Conservation (phyloP, 805 yeast genomes). For the Kuraishia floccosa region DNA sequence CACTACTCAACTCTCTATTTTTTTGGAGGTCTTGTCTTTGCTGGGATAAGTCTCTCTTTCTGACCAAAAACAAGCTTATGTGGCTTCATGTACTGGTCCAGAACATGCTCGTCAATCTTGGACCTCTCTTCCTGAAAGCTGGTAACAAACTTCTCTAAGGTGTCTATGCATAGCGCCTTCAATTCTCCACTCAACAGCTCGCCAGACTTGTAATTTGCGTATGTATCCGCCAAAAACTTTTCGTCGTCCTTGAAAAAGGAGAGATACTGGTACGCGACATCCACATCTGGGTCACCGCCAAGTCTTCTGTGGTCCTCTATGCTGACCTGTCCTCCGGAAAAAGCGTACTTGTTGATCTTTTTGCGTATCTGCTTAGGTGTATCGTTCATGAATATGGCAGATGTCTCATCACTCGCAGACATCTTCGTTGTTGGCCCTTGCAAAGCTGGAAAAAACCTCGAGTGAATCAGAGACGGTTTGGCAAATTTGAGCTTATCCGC, state of each 20-base stretch:
- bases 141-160: conserved; percentile 67
- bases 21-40: conserved; percentile 46
- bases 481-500: conserved; percentile 85
- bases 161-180: conserved; percentile 77
- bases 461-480: conserved; percentile 87
- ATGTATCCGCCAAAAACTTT: conserved; percentile 51
- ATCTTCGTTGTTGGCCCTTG: conserved; percentile 95
- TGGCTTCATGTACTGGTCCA: conserved; percentile 71
- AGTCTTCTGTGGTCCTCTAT: conserved; percentile 81
- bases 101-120: conserved; percentile 45
- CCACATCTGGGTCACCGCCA: conserved; percentile 94
- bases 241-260: conserved; percentile 88
- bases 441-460: conserved; percentile 95
- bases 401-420: conserved; percentile 88
- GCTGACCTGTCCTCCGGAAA: conserved; percentile 85
- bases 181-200: conserved; percentile 86
- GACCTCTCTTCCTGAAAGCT: conserved; percentile 76
- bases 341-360: conserved; percentile 93
- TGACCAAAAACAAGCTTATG: conserved; percentile 71
- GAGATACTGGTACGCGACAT: conserved; percentile 89
- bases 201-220: conserved; percentile 63
- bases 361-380: conserved; percentile 85
- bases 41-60: conserved; percentile 63
- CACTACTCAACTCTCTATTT: no score
- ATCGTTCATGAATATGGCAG: conserved; percentile 93